Evolutionary conservation across 768 basidiomycete genomes (phyloP), one percentile per base, ranked within the genome.

Genomic region (Kwoniella shandongensis): DNA sequence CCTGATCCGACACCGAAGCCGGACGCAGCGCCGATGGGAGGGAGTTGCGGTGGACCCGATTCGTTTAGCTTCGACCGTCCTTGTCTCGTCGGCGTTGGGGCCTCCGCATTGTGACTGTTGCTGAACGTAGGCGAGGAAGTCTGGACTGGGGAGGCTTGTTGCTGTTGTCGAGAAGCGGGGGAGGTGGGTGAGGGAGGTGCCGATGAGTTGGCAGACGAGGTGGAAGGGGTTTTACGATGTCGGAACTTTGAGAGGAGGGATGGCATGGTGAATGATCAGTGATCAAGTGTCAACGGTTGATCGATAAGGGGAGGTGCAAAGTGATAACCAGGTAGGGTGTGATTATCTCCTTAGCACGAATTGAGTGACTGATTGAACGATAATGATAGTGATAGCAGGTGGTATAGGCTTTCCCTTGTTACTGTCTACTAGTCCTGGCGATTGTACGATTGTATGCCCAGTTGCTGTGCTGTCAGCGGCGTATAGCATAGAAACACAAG

Each of bases 241-340:
- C 63, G 35, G 55, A 65, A 51, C 36, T 53, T 50, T 12, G 44
- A 40, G 29, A 65, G 38, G 11, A 65, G 44, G 30, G 62, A 59
- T n/a, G 62, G 62, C 58, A 64, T 64, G n/a, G 27, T 53, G 57
- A 4, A n/a, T 11, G 13, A 27, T 12, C 32, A 11, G 15, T 26
- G 25, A 10, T 47, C 8, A 30, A 26, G 10, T 47, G 8, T 8
- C 10, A 23, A 38, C n/a, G 36, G 10, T 38, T 38, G n/a, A 38
- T 10, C 36, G 36, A n/a, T n/a, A n/a, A 23, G 18, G 20, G 23
- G 40, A n/a, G 40, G 40, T 41, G 7, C 15, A 22, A 7, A 25
- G 42, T 44, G 15, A 44, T 44, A 40, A 17, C 4, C 20, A 15
- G 22, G 41, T 8, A 4, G 20, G n/a, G n/a, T n/a, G n/a, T n/a